phyloP scores from a whole-genome alignment of 306 rosid species.

The Carpinus viminea region DNA sequence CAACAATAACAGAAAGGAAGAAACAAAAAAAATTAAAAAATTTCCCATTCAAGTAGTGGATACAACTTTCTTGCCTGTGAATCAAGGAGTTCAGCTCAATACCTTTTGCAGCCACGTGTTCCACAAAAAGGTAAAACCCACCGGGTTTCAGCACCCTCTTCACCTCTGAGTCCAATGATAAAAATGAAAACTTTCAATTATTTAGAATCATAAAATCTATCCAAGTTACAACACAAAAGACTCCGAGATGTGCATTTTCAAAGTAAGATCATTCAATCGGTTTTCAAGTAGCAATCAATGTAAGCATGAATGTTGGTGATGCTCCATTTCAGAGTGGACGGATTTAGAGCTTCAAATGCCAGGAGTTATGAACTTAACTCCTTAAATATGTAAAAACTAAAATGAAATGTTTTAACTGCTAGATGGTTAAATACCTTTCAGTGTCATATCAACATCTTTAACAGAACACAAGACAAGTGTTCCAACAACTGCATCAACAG shows the following conservation, averaged over 20 bases:
- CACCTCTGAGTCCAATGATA: slow-evolving; percentile 54
- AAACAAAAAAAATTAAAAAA: background rate
- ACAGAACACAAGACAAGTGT: slow-evolving; percentile 95
- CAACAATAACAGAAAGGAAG: slow-evolving; percentile 5
- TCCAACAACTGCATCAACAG: slow-evolving; percentile 95
- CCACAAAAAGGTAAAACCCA: slow-evolving; percentile 70
- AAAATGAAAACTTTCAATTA: slow-evolving; percentile 3
- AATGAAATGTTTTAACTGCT: slow-evolving; percentile 4
- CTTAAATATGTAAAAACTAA: slow-evolving; percentile 9
- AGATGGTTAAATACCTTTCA: slow-evolving; percentile 52
- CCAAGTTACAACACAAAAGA: background rate
- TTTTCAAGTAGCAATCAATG: background rate
- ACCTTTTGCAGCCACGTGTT: slow-evolving; percentile 92
- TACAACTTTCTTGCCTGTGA: slow-evolving; percentile 12
- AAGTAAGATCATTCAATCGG: background rate
- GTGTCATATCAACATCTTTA: slow-evolving; percentile 63
- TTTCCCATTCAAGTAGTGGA: background rate
- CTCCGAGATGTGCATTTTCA: background rate
- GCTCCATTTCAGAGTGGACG: background rate
- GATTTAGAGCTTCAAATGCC: background rate
- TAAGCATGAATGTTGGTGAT: background rate
- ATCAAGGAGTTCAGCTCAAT: slow-evolving; percentile 21
- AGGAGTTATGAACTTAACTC: background rate
- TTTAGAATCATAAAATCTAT: slow-evolving; percentile 3
- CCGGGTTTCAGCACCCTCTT: slow-evolving; percentile 78